These are phyloP conservation scores for Cadophora luteo-olivacea DNA, from an alignment of 2,329 filamentous ascomycete genomes.

Conservation along the genomic window DNA sequence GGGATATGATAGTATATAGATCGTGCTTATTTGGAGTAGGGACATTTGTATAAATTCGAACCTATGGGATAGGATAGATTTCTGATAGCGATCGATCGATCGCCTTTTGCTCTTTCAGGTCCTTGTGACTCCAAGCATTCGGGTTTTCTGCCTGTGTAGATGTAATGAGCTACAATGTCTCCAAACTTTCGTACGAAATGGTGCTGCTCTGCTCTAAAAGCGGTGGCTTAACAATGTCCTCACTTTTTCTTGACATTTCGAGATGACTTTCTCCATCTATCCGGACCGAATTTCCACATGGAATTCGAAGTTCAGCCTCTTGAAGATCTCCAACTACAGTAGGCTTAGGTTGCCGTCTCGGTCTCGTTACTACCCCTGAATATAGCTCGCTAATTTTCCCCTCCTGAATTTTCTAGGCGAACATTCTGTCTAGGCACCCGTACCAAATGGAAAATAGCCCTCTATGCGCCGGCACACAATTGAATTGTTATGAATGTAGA, in stretches of 20 bases:
- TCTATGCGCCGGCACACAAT: not conserved
- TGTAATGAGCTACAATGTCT: not conserved
- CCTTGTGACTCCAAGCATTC: not conserved
- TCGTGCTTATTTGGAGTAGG: not conserved
- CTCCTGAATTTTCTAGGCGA: not conserved
- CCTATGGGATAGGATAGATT: not conserved
- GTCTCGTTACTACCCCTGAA: slow-evolving; percentile 8
- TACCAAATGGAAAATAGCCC: not conserved
- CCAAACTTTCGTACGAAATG: not conserved
- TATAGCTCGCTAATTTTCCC: not conserved
- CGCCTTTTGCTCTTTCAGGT: not conserved
- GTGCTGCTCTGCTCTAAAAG: not conserved
- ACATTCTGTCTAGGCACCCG: not conserved
- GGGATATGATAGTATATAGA: not conserved
- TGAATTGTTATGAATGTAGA: not conserved
- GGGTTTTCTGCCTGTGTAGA: not conserved
- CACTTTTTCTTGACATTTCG: not conserved
- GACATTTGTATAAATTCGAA: not conserved
- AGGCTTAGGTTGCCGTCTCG: not conserved
- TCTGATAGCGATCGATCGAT: not conserved
- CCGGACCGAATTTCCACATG: not conserved
- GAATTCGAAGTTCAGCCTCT: not conserved
- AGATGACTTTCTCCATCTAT: not conserved
- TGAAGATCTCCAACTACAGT: not conserved
- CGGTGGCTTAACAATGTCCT: not conserved